Evolutionary conservation across 2,329 filamentous ascomycete species (phyloP).

Genomic region (Thermothelomyces thermophilus): DNA sequence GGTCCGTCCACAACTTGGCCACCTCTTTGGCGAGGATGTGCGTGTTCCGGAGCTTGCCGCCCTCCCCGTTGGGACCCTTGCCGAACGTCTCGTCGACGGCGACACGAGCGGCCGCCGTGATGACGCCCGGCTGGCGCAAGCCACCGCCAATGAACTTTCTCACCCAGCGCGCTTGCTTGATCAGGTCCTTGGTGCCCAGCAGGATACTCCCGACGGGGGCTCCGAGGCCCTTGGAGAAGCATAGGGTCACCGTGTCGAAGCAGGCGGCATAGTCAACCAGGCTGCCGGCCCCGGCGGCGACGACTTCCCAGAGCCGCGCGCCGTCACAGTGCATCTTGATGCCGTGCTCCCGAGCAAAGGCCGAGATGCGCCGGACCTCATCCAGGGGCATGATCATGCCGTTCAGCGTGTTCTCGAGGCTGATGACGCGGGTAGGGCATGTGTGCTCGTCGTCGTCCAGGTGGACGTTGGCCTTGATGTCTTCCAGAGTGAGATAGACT

Average conservation of each 20-base stretch:
- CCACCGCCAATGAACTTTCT: constrained; percentile 78
- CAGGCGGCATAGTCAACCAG: constrained; percentile 37
- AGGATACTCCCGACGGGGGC: constrained; percentile 46
- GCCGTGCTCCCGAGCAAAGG: constrained; percentile 54
- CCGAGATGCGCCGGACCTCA: constrained; percentile 62
- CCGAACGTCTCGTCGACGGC: constrained; percentile 76
- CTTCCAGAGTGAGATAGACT: constrained; percentile 67
- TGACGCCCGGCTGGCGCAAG: constrained; percentile 66
- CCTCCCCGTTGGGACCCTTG: constrained; percentile 47
- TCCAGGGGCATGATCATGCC: constrained; percentile 71
- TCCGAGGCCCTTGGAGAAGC: constrained; percentile 48
- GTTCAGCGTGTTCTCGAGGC: constrained; percentile 77
- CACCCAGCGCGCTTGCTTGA: constrained; percentile 66
- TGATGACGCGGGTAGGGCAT: constrained; percentile 75
- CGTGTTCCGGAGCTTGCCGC: constrained; percentile 52
- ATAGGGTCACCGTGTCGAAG: constrained; percentile 54
- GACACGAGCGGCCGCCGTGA: constrained; percentile 68
- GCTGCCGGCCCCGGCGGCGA: constrained; percentile 37
- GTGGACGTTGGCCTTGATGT: constrained; percentile 60
- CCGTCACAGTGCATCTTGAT: constrained; percentile 46
- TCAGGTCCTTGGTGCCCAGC: constrained; percentile 42
- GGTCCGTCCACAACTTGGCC: constrained; percentile 54
- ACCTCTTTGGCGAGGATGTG: constrained; percentile 59
- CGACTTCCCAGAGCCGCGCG: constrained; percentile 46
- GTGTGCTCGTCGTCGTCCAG: constrained; percentile 65